phyloP scores from a whole-genome alignment of 371 early-diverging fungal genomes.

The Apophysomyces elegans region DNA sequence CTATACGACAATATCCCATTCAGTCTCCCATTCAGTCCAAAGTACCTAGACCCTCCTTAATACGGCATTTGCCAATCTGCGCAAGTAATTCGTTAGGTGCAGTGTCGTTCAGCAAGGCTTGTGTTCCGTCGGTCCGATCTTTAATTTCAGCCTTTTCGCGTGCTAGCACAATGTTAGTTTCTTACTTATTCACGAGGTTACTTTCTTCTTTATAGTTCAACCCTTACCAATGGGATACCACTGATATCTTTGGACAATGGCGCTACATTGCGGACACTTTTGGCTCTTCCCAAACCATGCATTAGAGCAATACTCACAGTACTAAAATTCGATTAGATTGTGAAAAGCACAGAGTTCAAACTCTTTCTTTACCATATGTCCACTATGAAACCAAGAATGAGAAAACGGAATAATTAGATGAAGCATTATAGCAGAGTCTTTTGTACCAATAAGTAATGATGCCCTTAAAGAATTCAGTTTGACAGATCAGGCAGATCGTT shows the following conservation, averaged over 20 bases:
- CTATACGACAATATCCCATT: background rate
- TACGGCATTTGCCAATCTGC: conserved; percentile 17
- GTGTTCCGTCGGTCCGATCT: background rate
- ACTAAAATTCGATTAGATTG: conserved; percentile 17
- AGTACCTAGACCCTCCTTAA: conserved; percentile 23
- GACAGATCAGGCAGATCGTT: conserved; percentile 63
- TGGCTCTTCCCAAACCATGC: conserved; percentile 32
- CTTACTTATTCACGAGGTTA: background rate
- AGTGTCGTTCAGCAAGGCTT: background rate
- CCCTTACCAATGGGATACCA: conserved; percentile 40
- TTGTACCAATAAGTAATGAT: conserved; percentile 60
- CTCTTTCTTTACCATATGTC: conserved; percentile 26
- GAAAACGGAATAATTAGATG: background rate
- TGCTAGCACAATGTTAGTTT: background rate
- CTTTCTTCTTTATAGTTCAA: no score
- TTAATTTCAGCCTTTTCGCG: background rate
- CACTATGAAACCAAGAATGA: conserved; percentile 19
- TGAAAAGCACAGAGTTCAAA: background rate
- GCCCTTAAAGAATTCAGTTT: conserved; percentile 49
- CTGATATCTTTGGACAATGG: conserved; percentile 20
- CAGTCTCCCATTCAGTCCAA: background rate
- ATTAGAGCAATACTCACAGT: conserved; percentile 34
- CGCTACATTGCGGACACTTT: conserved; percentile 42
- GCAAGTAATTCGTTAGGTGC: conserved; percentile 4
- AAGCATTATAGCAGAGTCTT: background rate